phyloP scores from a whole-genome alignment of 306 rosid species.

The Cucurbita moschata region DNA sequence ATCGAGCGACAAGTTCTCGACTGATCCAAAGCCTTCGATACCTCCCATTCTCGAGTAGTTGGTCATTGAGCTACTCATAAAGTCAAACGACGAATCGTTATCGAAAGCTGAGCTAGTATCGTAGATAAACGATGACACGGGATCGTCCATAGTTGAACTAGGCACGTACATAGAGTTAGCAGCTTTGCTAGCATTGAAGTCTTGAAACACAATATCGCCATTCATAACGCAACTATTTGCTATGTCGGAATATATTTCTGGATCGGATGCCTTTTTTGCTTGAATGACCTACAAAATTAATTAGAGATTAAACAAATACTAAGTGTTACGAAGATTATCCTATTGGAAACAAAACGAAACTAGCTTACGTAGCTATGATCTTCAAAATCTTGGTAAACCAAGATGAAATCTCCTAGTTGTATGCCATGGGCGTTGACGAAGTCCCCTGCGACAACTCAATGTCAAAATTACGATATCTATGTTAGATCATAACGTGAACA shows the following conservation, averaged over 20 bases:
- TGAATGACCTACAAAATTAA: slow-evolving; percentile 38
- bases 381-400: slow-evolving; percentile 49
- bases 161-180: slow-evolving; percentile 21
- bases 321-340: neutral
- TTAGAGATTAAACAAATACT: neutral
- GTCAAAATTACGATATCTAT: neutral
- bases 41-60: slow-evolving; percentile 49
- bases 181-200: slow-evolving; percentile 29
- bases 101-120: slow-evolving; percentile 47
- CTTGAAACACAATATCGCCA: slow-evolving; percentile 28
- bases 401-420: slow-evolving; percentile 57
- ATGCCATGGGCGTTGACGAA: slow-evolving; percentile 65
- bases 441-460: slow-evolving; percentile 41
- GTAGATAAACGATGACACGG: slow-evolving; percentile 59
- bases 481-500: neutral
- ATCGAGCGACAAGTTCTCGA: slow-evolving; percentile 72
- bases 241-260: slow-evolving; percentile 22
- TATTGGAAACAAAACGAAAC: neutral
- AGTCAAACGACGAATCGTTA: slow-evolving; percentile 65
- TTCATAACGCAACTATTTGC: neutral
- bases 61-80: slow-evolving; percentile 69
- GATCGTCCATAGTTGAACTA: slow-evolving; percentile 18
- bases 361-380: slow-evolving; percentile 49
- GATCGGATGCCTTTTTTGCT: slow-evolving; percentile 40
- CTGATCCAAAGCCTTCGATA: slow-evolving; percentile 61